Conservation (phyloP, 1,284 basidiomycete species). For the Coriolopsis trogii region DNA sequence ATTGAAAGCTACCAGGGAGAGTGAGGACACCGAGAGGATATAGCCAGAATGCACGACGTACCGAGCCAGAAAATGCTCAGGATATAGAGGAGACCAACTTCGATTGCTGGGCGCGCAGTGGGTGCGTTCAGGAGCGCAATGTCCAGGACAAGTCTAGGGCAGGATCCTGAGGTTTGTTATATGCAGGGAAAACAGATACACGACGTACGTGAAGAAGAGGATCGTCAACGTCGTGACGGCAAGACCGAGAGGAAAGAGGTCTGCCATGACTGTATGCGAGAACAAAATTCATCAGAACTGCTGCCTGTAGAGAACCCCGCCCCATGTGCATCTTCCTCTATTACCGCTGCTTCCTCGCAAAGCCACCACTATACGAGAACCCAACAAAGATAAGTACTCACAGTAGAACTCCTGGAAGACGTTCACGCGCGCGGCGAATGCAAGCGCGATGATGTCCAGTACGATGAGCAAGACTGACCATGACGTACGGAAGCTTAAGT, state of each 20-base stretch:
- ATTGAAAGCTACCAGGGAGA: constrained; percentile 48
- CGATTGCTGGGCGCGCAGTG: constrained; percentile 48
- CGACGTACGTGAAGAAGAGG: constrained; percentile 44
- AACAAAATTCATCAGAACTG: neutral
- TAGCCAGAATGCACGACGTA: constrained; percentile 29
- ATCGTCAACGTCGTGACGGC: constrained; percentile 53
- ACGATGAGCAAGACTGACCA: constrained; percentile 38
- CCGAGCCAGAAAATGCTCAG: constrained; percentile 58
- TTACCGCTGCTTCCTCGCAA: neutral
- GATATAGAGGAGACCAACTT: constrained; percentile 48
- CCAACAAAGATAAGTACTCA: constrained; percentile 33
- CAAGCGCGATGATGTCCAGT: constrained; percentile 53
- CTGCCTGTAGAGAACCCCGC: neutral
- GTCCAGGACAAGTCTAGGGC: constrained; percentile 47
- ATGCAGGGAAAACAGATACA: neutral
- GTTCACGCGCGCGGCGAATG: constrained; percentile 55
- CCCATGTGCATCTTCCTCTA: neutral
- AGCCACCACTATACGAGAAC: neutral
- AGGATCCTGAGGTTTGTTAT: neutral
- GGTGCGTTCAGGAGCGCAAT: constrained; percentile 43
- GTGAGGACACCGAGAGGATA: neutral
- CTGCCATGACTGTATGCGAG: constrained; percentile 51
- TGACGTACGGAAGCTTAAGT: neutral
- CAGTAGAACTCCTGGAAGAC: constrained; percentile 63
- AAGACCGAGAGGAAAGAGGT: constrained; percentile 59